Evolutionary conservation across 2,329 filamentous ascomycete species (phyloP), one percentile per base, ranked within the genome.

Genomic region (Penicillium vulpinum): DNA sequence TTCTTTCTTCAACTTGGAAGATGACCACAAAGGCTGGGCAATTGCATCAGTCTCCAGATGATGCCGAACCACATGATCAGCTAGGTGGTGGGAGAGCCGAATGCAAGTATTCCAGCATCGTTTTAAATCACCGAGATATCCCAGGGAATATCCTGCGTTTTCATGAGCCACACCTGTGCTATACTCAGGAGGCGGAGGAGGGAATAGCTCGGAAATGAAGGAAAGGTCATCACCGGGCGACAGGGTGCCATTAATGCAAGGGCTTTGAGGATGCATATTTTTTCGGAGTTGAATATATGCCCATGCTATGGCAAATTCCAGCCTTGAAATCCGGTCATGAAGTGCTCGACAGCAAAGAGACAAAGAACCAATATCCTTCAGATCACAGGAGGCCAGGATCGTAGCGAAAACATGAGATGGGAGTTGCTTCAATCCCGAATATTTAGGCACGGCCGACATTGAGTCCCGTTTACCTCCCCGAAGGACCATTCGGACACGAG

Each of bases 61-160:
- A 40, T 67, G 59, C 2, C 55, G 60, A 36, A 68, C 57, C 6
- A 60, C 55, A 40, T 67, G 59, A 18, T 64, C 63, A 15, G 67
- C 66, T 16, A 70, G 47, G 28, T 69, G 61, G 43, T 64, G 64
- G n/a, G 66, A 68, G 2, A 70, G 56, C 16, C 57, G 58, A 43
- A 70, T 59, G 24, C 67, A 70, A 10, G 67, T 69, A 26, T 33
- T 49, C 67, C 67, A 70, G 48, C 67, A 69, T 36, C 63, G 54
- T 16, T 56, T 60, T 2, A 70, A 52, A 36, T 69, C 66, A 4
- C 59, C 57, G 16, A 70, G 41, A 48, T 70, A 70, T 13, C 58
- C 64, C 21, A 70, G 58, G n/a, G 66, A 65, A 43, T 69, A 67
- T n/a, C 65, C 59, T 13, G 63, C 65, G 24, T 60, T 60, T 33